Percentiles rank a stretch among this genome's conserved stretches.
These are phyloP conservation scores for Colletotrichum paranaense DNA, from an alignment of 2,329 filamentous ascomycete genomes.

Conservation along the genomic window DNA sequence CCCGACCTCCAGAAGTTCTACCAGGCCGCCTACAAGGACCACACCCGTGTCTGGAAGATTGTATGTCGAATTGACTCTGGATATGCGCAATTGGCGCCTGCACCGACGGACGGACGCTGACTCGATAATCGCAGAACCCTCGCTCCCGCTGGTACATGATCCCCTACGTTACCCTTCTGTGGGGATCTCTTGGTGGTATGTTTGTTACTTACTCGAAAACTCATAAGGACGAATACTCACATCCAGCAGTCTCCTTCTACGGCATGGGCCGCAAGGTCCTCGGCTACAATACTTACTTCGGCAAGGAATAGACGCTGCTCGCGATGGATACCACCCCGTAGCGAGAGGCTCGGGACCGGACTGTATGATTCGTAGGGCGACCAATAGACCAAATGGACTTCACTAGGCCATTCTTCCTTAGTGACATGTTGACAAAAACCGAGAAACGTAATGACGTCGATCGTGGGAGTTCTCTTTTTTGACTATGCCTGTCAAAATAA, in stretches of 20 bases:
- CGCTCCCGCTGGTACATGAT: constrained; percentile 74
- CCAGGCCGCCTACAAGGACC: constrained; percentile 77
- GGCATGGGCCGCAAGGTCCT: constrained; percentile 78
- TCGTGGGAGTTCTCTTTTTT: constrained; percentile 17
- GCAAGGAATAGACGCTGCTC: constrained; percentile 57
- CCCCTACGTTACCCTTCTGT: constrained; percentile 75
- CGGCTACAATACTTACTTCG: constrained; percentile 84
- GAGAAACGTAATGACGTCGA: constrained; percentile 11
- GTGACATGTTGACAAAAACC: constrained; percentile 10
- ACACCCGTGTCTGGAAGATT: constrained; percentile 81
- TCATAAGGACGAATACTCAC: constrained; percentile 37
- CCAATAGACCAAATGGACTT: constrained; percentile 26
- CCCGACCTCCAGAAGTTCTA: constrained; percentile 80
- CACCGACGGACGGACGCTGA: constrained; percentile 18
- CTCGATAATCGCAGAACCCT: constrained; percentile 60
- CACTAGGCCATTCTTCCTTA: constrained; percentile 8
- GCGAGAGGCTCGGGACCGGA: neutral
- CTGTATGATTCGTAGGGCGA: constrained; percentile 31
- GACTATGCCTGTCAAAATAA: constrained; percentile 19
- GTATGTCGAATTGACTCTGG: constrained; percentile 62
- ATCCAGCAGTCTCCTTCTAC: constrained; percentile 67
- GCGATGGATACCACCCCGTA: neutral
- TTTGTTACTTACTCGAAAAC: constrained; percentile 40
- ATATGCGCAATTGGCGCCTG: neutral
- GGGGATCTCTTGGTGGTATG: constrained; percentile 72